Conservation (phyloP, 83 land plant species). For the Picea mariana region DNA sequence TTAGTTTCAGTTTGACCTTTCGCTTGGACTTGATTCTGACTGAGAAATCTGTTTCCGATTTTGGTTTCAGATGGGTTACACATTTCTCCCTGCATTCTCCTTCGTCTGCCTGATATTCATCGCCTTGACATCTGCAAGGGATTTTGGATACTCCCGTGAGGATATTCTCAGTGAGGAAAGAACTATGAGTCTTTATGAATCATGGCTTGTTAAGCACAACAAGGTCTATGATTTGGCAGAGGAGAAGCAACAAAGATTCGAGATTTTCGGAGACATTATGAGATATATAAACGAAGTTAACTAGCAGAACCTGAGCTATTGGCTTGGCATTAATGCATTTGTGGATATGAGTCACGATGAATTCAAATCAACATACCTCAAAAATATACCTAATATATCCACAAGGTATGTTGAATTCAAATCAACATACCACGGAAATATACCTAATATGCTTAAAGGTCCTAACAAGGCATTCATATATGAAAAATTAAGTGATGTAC, state of each 20-base stretch:
- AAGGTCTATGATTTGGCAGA: conserved; percentile 38
- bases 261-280: conserved; percentile 74
- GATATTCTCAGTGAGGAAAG: conserved; percentile 33
- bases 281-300: conserved; percentile 56
- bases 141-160: conserved; percentile 34
- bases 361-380: conserved; percentile 40
- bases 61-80: too few species aligned
- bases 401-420: too few species aligned
- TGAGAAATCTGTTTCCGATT: too few species aligned
- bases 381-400: conserved; percentile 1
- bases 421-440: too few species aligned
- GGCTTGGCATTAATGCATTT: conserved; percentile 64
- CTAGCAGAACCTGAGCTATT: conserved; percentile 34
- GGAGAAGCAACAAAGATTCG: conserved; percentile 63
- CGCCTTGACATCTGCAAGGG: background rate
- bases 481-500: conserved; percentile 18
- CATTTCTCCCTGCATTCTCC: background rate
- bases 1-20: too few species aligned
- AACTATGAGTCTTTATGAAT: background rate
- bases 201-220: conserved; percentile 47
- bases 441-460: too few species aligned
- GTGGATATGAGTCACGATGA: conserved; percentile 60
- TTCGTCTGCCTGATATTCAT: background rate
- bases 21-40: too few species aligned
- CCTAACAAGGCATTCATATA: background rate